A percentile compares a stretch with the other conserved stretches of the same genome.
Conservation (phyloP, 257 asterid genomes). For the Hygrophila difformis region DNA sequence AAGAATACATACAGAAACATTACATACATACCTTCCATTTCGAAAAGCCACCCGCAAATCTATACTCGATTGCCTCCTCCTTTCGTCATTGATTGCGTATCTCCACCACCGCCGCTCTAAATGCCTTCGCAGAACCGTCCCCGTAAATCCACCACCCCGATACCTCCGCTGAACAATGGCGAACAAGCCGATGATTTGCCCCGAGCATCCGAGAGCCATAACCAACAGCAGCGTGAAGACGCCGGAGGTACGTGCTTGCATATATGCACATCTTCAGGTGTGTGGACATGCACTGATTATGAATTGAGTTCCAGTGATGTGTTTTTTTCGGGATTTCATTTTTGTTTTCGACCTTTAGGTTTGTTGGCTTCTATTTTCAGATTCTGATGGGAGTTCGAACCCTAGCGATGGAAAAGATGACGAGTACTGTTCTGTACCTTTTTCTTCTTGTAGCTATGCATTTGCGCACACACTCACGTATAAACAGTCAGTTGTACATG, state of each 20-base stretch:
- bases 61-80: constrained; percentile 22
- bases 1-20: too few relatives aligned
- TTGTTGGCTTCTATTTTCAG: constrained; percentile 54
- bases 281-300: constrained; percentile 16
- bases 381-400: constrained; percentile 55
- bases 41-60: too few relatives aligned
- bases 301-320: constrained; percentile 25
- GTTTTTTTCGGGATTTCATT: constrained; percentile 15
- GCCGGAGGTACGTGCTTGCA: constrained; percentile 30
- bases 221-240: constrained; percentile 32
- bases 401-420: constrained; percentile 56
- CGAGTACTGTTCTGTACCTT: constrained; percentile 44
- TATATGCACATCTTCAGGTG: constrained; percentile 18
- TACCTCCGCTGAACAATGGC: constrained; percentile 36
- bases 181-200: constrained; percentile 45
- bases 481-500: constrained; percentile 18
- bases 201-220: constrained; percentile 38
- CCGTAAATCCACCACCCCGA: constrained; percentile 34
- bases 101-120: constrained; percentile 37
- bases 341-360: constrained; percentile 12
- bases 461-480: constrained; percentile 14
- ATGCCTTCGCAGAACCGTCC: constrained; percentile 84
- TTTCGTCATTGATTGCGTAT: constrained; percentile 28
- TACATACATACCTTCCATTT: too few relatives aligned
- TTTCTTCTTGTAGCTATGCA: constrained; percentile 12